Evolutionary conservation across 116 monocot genomes (phyloP).

Genomic region (Iris pallida): DNA sequence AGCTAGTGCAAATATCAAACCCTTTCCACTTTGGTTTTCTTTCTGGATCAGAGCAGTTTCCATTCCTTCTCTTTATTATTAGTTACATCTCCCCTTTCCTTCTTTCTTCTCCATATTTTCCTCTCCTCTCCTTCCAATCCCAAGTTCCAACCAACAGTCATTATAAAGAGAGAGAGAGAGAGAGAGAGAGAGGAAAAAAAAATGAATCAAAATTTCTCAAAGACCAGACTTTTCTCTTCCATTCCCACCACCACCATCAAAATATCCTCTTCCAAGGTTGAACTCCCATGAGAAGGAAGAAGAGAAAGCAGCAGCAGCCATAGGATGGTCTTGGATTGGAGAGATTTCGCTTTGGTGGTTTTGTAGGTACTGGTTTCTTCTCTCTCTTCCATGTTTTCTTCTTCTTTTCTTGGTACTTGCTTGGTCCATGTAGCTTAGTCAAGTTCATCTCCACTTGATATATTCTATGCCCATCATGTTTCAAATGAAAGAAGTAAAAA

Average conservation of each 20-base stretch:
- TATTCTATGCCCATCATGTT: no score
- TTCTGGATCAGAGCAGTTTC: no score
- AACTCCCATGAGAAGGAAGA: background rate
- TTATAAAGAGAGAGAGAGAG: no score
- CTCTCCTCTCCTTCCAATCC: no score
- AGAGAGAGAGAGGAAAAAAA: background rate
- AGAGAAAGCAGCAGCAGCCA: background rate
- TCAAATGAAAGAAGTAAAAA: no score
- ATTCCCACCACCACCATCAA: background rate
- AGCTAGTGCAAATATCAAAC: no score
- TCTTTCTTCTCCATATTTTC: no score
- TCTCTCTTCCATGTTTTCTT: background rate
- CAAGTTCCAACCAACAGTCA: no score
- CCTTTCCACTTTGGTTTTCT: no score
- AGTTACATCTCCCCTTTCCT: no score
- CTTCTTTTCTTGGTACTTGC: background rate
- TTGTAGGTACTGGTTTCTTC: background rate
- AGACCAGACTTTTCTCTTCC: background rate
- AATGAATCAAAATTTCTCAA: background rate
- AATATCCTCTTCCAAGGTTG: background rate
- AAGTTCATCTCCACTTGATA: no score
- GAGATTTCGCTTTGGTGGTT: background rate
- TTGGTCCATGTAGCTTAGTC: background rate
- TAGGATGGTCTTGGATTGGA: background rate
- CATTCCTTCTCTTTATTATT: no score